phyloP scores from a whole-genome alignment of 2,329 filamentous ascomycete genomes.

The Fusarium floridanum region DNA sequence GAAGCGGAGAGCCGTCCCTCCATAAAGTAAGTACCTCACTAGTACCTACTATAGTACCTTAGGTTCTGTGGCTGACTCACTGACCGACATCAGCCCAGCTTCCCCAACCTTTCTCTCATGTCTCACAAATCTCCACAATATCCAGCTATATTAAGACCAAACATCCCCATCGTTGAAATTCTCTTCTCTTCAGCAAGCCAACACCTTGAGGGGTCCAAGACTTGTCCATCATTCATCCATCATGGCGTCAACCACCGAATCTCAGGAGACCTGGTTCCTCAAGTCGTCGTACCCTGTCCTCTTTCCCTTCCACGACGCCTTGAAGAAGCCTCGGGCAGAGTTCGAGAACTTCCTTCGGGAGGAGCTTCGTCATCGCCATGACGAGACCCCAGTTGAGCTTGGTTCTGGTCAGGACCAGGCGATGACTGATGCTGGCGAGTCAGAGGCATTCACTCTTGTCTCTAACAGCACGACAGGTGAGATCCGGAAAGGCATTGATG shows the following conservation, averaged over 20 bases:
- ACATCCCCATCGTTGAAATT: neutral
- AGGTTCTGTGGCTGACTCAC: slow-evolving; percentile 27
- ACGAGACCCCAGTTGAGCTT: slow-evolving; percentile 8
- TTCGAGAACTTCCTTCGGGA: slow-evolving; percentile 51
- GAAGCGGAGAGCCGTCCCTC: neutral
- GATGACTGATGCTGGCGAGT: slow-evolving; percentile 32
- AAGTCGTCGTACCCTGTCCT: slow-evolving; percentile 54
- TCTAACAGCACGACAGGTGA: slow-evolving; percentile 45
- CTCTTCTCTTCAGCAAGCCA: neutral
- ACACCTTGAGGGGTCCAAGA: neutral
- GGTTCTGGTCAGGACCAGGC: neutral
- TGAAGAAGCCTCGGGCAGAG: slow-evolving; percentile 49
- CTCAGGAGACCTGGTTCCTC: slow-evolving; percentile 54
- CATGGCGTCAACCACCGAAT: slow-evolving; percentile 40
- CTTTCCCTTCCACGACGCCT: slow-evolving; percentile 53
- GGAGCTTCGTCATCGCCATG: slow-evolving; percentile 40
- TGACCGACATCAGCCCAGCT: slow-evolving; percentile 19
- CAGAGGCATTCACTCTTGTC: slow-evolving; percentile 47
- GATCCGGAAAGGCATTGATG: slow-evolving; percentile 33
- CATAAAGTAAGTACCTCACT: neutral
- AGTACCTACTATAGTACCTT: neutral
- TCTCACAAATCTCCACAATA: neutral
- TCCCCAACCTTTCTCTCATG: neutral
- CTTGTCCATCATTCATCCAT: slow-evolving; percentile 5
- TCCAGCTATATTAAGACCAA: slow-evolving; percentile 22